Evolutionary conservation across 140 eudicot species (phyloP).

Genomic region (Ambrosia hybrid): DNA sequence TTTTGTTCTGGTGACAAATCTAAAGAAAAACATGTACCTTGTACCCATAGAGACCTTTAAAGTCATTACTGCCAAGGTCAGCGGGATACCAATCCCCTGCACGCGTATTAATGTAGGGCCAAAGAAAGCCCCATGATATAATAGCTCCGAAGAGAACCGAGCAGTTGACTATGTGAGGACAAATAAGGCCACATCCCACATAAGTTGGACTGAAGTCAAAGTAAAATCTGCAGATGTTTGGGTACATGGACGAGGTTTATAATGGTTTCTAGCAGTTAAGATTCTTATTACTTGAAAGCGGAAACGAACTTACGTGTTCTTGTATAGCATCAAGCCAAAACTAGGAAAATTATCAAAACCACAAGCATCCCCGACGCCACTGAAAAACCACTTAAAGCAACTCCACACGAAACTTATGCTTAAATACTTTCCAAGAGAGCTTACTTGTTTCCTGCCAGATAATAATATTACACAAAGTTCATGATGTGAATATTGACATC

Average conservation of each 20-base stretch:
- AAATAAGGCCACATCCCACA: constrained; percentile 96
- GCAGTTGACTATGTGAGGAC: constrained; percentile 93
- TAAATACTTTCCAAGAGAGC: constrained; percentile 79
- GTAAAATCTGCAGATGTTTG: constrained; percentile 60
- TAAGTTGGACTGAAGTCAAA: constrained; percentile 98
- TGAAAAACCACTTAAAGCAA: constrained; percentile 93
- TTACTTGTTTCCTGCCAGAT: constrained; percentile 79
- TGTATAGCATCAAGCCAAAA: constrained; percentile 72
- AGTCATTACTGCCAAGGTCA: constrained; percentile 79
- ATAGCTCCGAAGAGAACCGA: constrained; percentile 90
- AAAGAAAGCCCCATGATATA: constrained; percentile 91
- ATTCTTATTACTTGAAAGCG: constrained; percentile 11
- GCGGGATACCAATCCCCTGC: constrained; percentile 97
- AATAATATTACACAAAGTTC: constrained; percentile 12
- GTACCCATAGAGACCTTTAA: constrained; percentile 93
- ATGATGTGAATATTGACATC: not conserved
- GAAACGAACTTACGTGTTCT: constrained; percentile 60
- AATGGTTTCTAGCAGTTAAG: not conserved
- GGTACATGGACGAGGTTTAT: not conserved
- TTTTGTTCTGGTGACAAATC: not conserved
- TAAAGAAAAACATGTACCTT: constrained; percentile 44
- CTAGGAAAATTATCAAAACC: constrained; percentile 93
- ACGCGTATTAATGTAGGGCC: constrained; percentile 71
- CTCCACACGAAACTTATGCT: constrained; percentile 91
- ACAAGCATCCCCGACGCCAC: constrained; percentile 88